Evolutionary conservation across 1,284 basidiomycete species (phyloP), one percentile per base, ranked within the genome.

Genomic region (Ustilago esculenta): DNA sequence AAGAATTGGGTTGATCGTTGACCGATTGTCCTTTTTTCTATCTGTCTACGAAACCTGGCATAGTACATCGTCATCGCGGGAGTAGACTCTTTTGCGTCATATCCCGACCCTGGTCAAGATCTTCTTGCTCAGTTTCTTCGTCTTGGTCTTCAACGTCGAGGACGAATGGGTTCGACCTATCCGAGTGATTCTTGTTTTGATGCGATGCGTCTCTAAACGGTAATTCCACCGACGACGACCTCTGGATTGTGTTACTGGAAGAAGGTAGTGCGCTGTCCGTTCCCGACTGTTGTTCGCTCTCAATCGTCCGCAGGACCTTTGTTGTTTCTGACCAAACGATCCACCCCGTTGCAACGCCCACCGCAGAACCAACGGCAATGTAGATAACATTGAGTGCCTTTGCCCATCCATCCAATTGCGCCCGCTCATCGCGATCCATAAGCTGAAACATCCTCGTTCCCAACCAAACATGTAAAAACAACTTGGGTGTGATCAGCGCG

Each of bases 401-500:
- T 3, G 70, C 52, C 49, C 51, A 56, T 1, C 50, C 56, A 30
- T 75, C 72, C 18, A 76, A 32, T 15, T 65, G 52, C 3, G 55
- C 59, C 0, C 76, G 49, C 14, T 66, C 49, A 35, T 71, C 66
- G 1, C 58, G 14, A 44, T 80, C 73, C 50, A 80, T 73, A 2
- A 80, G 50, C 43, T 75, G 54, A 37, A 64, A 79, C 59, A 76
- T 68, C 15, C 70, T 47, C 5, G 72, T 70, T 3, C 79, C 79
- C 41, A 80, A 35, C 47, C 73, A 81, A 24, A 80, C 73, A 39
- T 80, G 79, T 11, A 81, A 20, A 17, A 79, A 41, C n/a, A 81
- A 53, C 34, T 79, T 80, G 15, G 79, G 79, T 5, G 77, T 74
- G 37, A 75, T 77, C 11, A 68, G 27, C 10, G 67, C 53, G 2